These are phyloP conservation scores for Lactifluus hygrophoroides DNA, from an alignment of 768 basidiomycete genomes.

Conservation along the genomic window DNA sequence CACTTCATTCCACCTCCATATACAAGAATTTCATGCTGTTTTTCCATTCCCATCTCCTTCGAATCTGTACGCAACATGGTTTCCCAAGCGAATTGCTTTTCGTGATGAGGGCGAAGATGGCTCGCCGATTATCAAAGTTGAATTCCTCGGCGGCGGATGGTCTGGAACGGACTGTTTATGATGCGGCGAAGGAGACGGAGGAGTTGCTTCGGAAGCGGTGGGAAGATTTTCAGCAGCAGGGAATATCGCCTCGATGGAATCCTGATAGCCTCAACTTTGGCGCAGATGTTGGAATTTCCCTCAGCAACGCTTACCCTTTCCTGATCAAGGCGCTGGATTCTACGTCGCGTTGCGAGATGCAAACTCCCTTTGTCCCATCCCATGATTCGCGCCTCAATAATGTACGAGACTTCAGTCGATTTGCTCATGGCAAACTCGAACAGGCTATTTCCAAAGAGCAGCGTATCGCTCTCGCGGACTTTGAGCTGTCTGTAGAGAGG, in stretches of 20 bases:
- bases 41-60: background rate
- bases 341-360: background rate
- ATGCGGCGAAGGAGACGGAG: background rate
- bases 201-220: background rate
- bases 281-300: background rate
- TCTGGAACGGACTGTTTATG: background rate
- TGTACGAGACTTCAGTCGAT: background rate
- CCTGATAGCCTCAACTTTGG: background rate
- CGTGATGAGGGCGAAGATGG: background rate
- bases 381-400: background rate
- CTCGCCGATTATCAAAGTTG: background rate
- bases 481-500: background rate
- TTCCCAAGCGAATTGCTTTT: slow-evolving; percentile 3
- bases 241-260: background rate
- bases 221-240: background rate
- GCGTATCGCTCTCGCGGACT: background rate
- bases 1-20: background rate
- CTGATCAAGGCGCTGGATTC: background rate
- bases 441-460: background rate
- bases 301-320: background rate
- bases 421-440: background rate
- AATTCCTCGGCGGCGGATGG: background rate
- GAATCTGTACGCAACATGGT: background rate
- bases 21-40: slow-evolving; percentile 2
- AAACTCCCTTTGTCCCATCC: background rate